These are phyloP conservation scores for Bacterosira constricta DNA, from an alignment of 108 stramenopile genomes.

Conservation along the genomic window DNA sequence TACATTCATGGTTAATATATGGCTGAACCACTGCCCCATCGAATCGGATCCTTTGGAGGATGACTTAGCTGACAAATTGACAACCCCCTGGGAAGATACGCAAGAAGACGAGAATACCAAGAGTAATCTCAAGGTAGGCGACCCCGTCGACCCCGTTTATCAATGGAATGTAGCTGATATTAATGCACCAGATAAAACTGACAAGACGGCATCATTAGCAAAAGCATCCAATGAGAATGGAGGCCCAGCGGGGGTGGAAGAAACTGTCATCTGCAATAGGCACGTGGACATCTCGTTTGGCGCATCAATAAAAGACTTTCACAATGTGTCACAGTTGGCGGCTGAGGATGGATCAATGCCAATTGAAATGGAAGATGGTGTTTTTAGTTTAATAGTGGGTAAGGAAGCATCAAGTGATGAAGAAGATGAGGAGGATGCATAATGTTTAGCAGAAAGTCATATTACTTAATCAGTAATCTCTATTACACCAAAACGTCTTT, in stretches of 20 bases:
- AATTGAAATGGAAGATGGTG: conserved; percentile 52
- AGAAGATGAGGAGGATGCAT: conserved; percentile 46
- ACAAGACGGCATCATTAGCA: conserved; percentile 27
- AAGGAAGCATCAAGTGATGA: conserved; percentile 47
- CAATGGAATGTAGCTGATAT: conserved; percentile 48
- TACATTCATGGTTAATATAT: conserved; percentile 93
- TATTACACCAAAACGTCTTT: too few species aligned
- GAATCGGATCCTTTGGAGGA: conserved; percentile 75
- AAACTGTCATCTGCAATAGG: conserved; percentile 73
- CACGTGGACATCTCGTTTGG: conserved; percentile 62
- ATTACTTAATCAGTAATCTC: too few species aligned
- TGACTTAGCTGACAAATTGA: conserved; percentile 71
- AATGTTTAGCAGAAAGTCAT: too few species aligned
- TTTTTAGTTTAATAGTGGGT: conserved; percentile 58
- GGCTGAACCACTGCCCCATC: conserved; percentile 87
- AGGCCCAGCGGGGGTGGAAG: conserved; percentile 74
- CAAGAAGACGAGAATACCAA: conserved; percentile 11
- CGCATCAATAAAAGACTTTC: conserved; percentile 66
- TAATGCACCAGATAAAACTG: conserved; percentile 29
- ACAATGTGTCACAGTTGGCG: conserved; percentile 44
- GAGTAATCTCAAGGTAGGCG: conserved; percentile 34
- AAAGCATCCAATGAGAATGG: conserved; percentile 19
- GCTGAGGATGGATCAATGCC: conserved; percentile 24
- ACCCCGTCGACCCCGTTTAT: conserved; percentile 44
- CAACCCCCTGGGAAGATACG: conserved; percentile 37